These are phyloP conservation scores for Alternaria metachromatica DNA, from an alignment of 2,329 filamentous ascomycete genomes.

Conservation along the genomic window DNA sequence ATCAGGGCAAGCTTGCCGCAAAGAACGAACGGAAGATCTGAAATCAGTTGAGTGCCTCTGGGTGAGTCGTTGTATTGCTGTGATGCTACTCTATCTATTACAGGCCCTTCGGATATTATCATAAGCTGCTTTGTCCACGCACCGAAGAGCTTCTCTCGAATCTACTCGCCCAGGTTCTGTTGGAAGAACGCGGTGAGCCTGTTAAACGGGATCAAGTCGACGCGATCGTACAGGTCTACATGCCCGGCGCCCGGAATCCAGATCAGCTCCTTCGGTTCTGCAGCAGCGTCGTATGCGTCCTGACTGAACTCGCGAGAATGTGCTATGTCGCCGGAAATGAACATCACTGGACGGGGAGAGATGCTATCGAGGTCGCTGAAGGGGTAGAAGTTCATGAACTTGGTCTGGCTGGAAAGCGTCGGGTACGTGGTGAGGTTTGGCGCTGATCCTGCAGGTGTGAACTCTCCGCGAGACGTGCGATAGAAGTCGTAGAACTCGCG, in stretches of 20 bases:
- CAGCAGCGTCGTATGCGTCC: constrained; percentile 30
- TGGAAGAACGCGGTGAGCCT: constrained; percentile 38
- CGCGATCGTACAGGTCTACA: constrained; percentile 49
- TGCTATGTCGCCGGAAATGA: constrained; percentile 32
- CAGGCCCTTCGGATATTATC: too few relatives aligned
- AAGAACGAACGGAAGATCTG: background rate
- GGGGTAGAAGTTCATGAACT: constrained; percentile 44
- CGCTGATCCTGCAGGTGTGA: constrained; percentile 22
- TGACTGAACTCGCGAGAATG: constrained; percentile 41
- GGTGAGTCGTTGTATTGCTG: too few relatives aligned
- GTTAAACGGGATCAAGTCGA: constrained; percentile 45
- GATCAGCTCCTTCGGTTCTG: constrained; percentile 48
- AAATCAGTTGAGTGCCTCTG: background rate
- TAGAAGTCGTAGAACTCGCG: constrained; percentile 46
- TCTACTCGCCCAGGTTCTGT: background rate
- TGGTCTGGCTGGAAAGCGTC: constrained; percentile 34
- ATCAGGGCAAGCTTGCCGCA: background rate
- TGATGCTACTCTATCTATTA: too few relatives aligned
- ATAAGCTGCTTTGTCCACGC: too few relatives aligned
- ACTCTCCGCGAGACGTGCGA: constrained; percentile 38
- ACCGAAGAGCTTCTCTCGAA: background rate
- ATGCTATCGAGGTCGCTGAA: constrained; percentile 40
- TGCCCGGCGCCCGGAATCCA: constrained; percentile 45
- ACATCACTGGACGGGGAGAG: constrained; percentile 39
- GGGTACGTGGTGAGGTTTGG: constrained; percentile 41